Percentiles rank a stretch among this genome's conserved stretches.
Evolutionary conservation across 1,284 basidiomycete genomes (phyloP).

Genomic region (Leccinum colubrinum): DNA sequence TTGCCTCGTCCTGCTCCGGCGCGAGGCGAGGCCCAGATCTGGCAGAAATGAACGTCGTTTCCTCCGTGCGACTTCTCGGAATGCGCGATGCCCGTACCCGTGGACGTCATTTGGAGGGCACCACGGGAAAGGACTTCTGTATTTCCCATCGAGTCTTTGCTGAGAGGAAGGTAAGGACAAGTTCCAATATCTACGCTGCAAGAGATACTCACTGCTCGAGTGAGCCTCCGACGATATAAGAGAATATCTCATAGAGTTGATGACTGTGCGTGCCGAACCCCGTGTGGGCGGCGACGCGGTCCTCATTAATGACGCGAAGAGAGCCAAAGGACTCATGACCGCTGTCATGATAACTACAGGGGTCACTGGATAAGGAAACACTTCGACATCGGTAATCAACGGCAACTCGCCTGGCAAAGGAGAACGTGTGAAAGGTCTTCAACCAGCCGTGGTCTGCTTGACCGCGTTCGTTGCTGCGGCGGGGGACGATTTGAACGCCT

Average conservation of each 20-base stretch:
- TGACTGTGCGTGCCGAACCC: constrained; percentile 91
- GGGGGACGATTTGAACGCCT: constrained; percentile 46
- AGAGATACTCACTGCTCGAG: constrained; percentile 65
- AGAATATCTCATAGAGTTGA: constrained; percentile 89
- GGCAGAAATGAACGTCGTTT: constrained; percentile 76
- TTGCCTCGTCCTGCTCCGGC: constrained; percentile 45
- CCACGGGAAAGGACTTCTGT: constrained; percentile 85
- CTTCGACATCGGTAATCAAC: not conserved
- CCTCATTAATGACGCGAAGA: constrained; percentile 86
- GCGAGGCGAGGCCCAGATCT: constrained; percentile 82
- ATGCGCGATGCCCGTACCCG: constrained; percentile 85
- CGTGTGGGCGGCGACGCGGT: constrained; percentile 72
- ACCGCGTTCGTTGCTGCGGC: constrained; percentile 69
- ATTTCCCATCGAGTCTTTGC: constrained; percentile 89
- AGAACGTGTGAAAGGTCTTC: constrained; percentile 88
- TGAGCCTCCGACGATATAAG: constrained; percentile 77
- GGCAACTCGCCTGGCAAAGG: constrained; percentile 61
- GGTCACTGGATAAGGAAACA: not conserved
- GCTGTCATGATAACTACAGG: constrained; percentile 59
- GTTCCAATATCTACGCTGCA: not conserved
- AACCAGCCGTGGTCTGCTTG: constrained; percentile 88
- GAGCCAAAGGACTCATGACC: constrained; percentile 57
- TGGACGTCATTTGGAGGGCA: constrained; percentile 87
- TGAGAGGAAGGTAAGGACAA: constrained; percentile 24
- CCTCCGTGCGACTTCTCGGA: constrained; percentile 70